Base-by-base conservation (phyloP, 2,329 filamentous ascomycete species). In the Graphilbum ipis-grandicollis region DNA sequence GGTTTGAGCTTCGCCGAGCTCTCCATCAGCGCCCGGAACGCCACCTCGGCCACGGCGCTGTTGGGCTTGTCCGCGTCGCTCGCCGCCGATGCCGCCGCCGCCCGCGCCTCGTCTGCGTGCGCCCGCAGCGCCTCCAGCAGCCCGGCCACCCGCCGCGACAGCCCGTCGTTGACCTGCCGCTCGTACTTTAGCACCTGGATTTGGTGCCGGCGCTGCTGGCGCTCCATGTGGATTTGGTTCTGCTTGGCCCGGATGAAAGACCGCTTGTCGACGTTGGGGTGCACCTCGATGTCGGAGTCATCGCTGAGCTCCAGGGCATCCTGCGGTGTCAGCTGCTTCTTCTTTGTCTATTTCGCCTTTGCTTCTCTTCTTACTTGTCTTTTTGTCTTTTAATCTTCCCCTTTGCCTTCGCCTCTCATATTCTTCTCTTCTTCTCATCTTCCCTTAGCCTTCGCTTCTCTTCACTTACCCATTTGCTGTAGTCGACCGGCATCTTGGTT, bases 171-270 rank as follows among this genome's bases (percentile, higher is more conserved):
- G 62, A 98, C 78, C 50, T 83, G 71, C 43, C 81, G 78, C 59
- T 92, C 90, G 58, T 93, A 96, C 59, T 88, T 88, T 47, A 90
- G 68, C 7, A 84, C 90, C 49, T 81, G 77, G 54, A 98, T 96
- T 51, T 93, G 79, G 49, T 81, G 75, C 54, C 80, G 83, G 39
- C 90, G 79, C 50, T 92, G 79, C 47, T 76, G 67, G 38, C 90
- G 79, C 55, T 94, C 79, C 52, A 86, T 75, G 57, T 98, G 90
- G 50, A 98, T 98, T 60, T 98, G 86, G 49, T 77, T 79, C 63
- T 96, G 90, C 62, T 98, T 98, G 46, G 90, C 92, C 46, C 88
- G 83, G 56, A 98, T 98, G 59, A 98, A 98, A 42, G 88, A 96
- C 36, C 79, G 75, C 59, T 98, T 98, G 63, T 98, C 90, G 55